phyloP scores from a whole-genome alignment of 2,329 filamentous ascomycete genomes.

The Epichloe amarillans region DNA sequence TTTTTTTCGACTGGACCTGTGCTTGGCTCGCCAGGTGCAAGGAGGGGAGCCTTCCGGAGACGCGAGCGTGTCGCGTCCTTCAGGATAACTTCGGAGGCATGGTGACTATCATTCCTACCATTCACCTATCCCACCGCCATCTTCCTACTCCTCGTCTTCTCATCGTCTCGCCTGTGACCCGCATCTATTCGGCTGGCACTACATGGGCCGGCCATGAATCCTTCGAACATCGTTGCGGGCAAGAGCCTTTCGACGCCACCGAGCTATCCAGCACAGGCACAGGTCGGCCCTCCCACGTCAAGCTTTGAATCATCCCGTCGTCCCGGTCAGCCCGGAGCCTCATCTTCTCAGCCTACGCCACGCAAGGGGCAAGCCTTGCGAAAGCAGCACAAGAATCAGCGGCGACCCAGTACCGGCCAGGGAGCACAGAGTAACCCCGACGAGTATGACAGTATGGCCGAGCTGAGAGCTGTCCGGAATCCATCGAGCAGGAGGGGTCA shows the following conservation, averaged over 20 bases:
- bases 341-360: conserved; percentile 30
- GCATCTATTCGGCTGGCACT: background rate
- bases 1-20: background rate
- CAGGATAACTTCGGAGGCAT: background rate
- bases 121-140: background rate
- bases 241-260: conserved; percentile 37
- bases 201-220: conserved; percentile 18
- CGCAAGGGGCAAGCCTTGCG: conserved; percentile 65
- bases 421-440: conserved; percentile 31
- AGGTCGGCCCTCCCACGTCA: conserved; percentile 28
- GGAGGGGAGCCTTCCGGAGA: background rate
- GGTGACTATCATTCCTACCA: background rate
- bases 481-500: conserved; percentile 69
- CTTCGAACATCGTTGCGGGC: conserved; percentile 24
- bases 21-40: background rate
- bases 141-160: background rate
- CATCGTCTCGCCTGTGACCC: background rate
- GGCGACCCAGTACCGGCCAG: conserved; percentile 43
- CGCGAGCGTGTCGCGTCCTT: background rate
- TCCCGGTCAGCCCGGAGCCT: conserved; percentile 23
- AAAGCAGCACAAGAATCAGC: conserved; percentile 75
- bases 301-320: conserved; percentile 39
- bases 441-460: conserved; percentile 79
- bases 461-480: conserved; percentile 50
- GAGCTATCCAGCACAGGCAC: conserved; percentile 26